Base-by-base conservation (phyloP, 1,139 yeast species). In the Yamadazyma sp. region DNA sequence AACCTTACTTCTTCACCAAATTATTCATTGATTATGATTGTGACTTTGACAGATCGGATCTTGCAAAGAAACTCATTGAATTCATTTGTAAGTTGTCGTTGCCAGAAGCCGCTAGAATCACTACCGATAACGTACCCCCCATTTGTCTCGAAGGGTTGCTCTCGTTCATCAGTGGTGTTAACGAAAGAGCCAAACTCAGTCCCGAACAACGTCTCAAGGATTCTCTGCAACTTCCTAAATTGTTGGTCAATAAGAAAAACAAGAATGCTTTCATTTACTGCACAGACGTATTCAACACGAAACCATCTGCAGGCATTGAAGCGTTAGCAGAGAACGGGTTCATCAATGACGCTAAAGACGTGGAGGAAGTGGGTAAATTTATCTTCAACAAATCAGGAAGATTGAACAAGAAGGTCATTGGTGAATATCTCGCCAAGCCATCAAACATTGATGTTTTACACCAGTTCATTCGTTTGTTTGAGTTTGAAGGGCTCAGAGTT, bases 51-150 rank as follows among this genome's bases (percentile, higher is more conserved):
- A 78, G 94, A 47, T 75, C 85, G 1, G 97, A 94, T 57, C 64
- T 94, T 42, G 74, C 95, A n/a, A 76, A 75, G 17, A 78, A 78
- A 31, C 65, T 86, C 20, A 60, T 92, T 36, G 84, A 84, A 34
- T 78, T 84, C 39, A 70, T 94, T 38, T 82, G 95, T 44, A 76
- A 84, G 38, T 67, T 87, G 30, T 81, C 96, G 0, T 73, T 86
- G 34, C 94, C 96, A 0, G 95, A 87, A 51, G 76, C 89, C 15
- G 92, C 96, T 0, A 50, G 64, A 6, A 68, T 76, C 52, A 83
- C 95, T 0, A 86, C 97, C 0, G 87, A 86, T 27, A 83, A 80
- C 52, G 96, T 92, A 1, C 97, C 98, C 0, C 97, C 97, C 1
- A 75, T 90, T 9, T 92, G 97, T 53, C 68, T 92, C 34, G 97